Base-by-base conservation (phyloP, 2,329 filamentous ascomycete species). In the Elsinoe batatas region DNA sequence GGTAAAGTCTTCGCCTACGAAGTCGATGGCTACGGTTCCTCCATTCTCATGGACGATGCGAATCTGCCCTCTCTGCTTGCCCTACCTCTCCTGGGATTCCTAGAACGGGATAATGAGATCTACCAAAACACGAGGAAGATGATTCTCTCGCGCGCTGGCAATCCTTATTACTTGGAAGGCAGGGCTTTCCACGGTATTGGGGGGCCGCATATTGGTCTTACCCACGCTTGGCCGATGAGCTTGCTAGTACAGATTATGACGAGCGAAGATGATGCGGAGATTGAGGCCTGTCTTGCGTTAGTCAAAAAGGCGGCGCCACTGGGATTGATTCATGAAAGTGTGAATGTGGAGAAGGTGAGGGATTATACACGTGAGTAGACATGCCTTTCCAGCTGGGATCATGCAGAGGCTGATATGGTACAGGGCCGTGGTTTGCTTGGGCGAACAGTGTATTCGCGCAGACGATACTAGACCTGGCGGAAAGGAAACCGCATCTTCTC, bases 141-240 rank as follows among this genome's bases (percentile, higher is more conserved):
- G 78, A 77, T 96, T 53, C 76, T 95, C 13, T 78, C 81, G 40
- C 86, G 84, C 65, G 63, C 74, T 0, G 85, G 87, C 0, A 98
- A 98, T 66, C 93, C 93, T 0, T 98, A 96, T 68, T 97, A 84
- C 67, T 76, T 98, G 5, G 77, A 77, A 22, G 93, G 93, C 1
- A 73, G 72, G 13, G 82, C 80, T 0, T 95, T 98, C 65, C 79
- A 81, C 49, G 93, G 93, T 5, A 95, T 98, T 62, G 93, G 93
- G 63, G 93, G 90, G 1, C 82, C 82, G 32, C 82, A 85, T 61
- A 86, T 96, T 61, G 93, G 93, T 0, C 73, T 95, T n/a, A 75
- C 81, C 63, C 88, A 95, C 62, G 93, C 91, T 6, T 98, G 93
- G 93, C 93, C 93, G 0, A 97, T 98, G 90, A 93, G 88, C 67